phyloP scores from a whole-genome alignment of 306 rosid genomes.

The Vicia villosa region DNA sequence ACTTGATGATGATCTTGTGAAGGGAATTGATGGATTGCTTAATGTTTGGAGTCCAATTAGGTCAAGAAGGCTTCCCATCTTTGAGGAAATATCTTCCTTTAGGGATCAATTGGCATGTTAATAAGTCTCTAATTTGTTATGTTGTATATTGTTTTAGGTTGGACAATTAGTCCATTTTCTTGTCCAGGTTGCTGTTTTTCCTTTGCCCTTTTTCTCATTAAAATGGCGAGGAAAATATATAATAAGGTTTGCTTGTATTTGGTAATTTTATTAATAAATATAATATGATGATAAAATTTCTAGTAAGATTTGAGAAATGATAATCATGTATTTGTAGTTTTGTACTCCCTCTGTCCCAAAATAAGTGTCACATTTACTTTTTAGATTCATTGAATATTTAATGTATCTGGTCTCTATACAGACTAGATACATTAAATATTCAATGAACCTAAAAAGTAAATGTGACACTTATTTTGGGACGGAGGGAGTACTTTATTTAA shows the following conservation, averaged over 20 bases:
- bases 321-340: too few relatives aligned
- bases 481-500: too few relatives aligned
- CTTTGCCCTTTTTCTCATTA: conserved; percentile 37
- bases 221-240: conserved; percentile 33
- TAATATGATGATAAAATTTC: not conserved
- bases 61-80: conserved; percentile 82
- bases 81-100: conserved; percentile 81
- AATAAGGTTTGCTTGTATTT: conserved; percentile 27
- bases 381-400: too few relatives aligned
- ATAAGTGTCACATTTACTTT: too few relatives aligned
- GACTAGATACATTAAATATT: too few relatives aligned
- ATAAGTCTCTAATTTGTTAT: conserved; percentile 8
- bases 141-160: conserved; percentile 28
- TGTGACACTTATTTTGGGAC: too few relatives aligned
- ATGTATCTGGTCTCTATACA: too few relatives aligned
- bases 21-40: conserved; percentile 70
- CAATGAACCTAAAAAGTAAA: too few relatives aligned
- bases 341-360: too few relatives aligned
- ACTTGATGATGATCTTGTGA: conserved; percentile 61
- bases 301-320: too few relatives aligned
- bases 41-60: conserved; percentile 58
- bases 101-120: conserved; percentile 83
- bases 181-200: not conserved
- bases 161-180: too few relatives aligned
- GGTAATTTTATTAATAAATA: conserved; percentile 27